Conservation (phyloP, 768 basidiomycete species). For the Sarcodon sp. region DNA sequence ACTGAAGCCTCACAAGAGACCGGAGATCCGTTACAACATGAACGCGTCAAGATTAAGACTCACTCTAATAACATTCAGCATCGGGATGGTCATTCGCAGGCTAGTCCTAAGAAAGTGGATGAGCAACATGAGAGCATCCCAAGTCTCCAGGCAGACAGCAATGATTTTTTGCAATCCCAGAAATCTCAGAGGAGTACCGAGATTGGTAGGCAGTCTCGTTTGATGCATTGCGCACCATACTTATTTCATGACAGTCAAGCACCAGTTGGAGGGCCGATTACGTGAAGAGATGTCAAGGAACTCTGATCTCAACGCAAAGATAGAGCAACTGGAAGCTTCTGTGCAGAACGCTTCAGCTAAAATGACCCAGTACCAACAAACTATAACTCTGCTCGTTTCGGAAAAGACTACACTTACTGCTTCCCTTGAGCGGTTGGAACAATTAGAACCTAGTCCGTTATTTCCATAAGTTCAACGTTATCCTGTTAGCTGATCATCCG, state of each 20-base stretch:
- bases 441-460: slow-evolving; percentile 16
- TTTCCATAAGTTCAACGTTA: not conserved
- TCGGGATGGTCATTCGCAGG: slow-evolving; percentile 2
- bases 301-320: not conserved
- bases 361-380: slow-evolving; percentile 21
- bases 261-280: not conserved
- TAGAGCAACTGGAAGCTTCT: slow-evolving; percentile 9
- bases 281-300: not conserved
- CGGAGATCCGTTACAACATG: slow-evolving; percentile 12
- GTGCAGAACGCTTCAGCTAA: slow-evolving; percentile 9
- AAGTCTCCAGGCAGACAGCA: too few species aligned
- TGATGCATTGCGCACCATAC: not conserved
- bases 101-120: not conserved
- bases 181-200: not conserved
- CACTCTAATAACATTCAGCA: slow-evolving; percentile 18
- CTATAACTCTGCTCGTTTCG: slow-evolving; percentile 23
- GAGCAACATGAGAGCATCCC: not conserved
- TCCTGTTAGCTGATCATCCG: not conserved
- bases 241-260: not conserved
- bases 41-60: slow-evolving; percentile 24
- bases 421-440: slow-evolving; percentile 17
- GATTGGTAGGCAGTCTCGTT: not conserved
- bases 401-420: slow-evolving; percentile 22
- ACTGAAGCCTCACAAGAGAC: slow-evolving; percentile 7
- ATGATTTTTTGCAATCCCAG: not conserved